These are phyloP conservation scores for Casuarina equisetifolia DNA, from an alignment of 306 rosid genomes.

Conservation along the genomic window DNA sequence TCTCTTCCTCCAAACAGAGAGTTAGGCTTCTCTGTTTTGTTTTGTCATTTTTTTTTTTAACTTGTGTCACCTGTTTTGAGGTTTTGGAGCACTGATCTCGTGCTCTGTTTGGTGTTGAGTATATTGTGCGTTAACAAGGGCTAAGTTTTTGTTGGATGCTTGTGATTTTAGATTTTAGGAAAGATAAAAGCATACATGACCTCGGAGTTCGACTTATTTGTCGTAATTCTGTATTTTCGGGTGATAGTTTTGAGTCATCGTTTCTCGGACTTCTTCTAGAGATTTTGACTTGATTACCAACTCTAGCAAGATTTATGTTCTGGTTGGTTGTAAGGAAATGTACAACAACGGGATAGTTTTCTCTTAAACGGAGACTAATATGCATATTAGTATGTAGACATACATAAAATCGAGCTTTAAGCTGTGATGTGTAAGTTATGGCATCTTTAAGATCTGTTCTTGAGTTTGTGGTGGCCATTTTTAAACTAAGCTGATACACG, in stretches of 20 bases:
- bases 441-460: conserved; percentile 4
- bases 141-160: neutral
- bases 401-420: conserved; percentile 19
- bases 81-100: neutral
- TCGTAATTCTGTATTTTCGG: no score
- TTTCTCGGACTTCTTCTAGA: neutral
- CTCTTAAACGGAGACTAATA: neutral
- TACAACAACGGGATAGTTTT: neutral
- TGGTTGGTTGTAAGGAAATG: conserved; percentile 17
- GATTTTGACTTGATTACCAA: neutral
- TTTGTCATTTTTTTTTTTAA: neutral
- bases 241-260: no score
- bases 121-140: neutral
- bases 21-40: neutral
- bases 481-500: conserved; percentile 21
- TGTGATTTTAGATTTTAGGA: neutral
- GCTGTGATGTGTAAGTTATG: conserved; percentile 12
- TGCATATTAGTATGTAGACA: neutral
- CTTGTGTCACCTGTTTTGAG: neutral
- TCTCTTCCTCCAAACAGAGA: neutral
- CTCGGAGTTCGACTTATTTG: neutral
- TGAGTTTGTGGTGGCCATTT: neutral
- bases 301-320: neutral
- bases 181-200: neutral
- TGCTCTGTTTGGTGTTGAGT: conserved; percentile 2